Percentiles rank a stretch among this genome's conserved stretches.
phyloP scores from a whole-genome alignment of 768 basidiomycete species.

The Lactifluus piperatus region DNA sequence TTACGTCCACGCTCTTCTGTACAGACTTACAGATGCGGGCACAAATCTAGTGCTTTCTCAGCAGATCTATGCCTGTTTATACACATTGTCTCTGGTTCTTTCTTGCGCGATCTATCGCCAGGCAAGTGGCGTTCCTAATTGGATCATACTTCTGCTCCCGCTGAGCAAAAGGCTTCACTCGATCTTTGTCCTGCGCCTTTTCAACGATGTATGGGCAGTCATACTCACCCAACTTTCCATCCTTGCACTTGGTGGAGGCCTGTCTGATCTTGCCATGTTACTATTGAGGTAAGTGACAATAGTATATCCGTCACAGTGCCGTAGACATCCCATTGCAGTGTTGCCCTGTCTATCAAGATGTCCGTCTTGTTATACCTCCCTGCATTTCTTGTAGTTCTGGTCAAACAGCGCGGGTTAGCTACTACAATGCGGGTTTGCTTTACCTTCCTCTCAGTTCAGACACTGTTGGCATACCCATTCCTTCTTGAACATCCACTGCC shows the following conservation, averaged over 20 bases:
- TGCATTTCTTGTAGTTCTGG: conserved; percentile 72
- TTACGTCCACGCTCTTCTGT: conserved; percentile 66
- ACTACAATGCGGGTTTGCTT: conserved; percentile 43
- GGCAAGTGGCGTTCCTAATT: conserved; percentile 58
- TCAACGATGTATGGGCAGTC: conserved; percentile 91
- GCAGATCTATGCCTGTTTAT: conserved; percentile 68
- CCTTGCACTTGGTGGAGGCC: conserved; percentile 48
- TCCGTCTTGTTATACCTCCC: conserved; percentile 85
- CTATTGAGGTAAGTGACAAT: conserved; percentile 57
- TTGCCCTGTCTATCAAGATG: conserved; percentile 92
- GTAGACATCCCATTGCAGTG: conserved; percentile 33
- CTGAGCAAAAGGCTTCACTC: conserved; percentile 93
- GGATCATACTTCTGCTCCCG: conserved; percentile 60
- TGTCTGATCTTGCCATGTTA: conserved; percentile 54
- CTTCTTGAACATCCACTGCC: conserved; percentile 46
- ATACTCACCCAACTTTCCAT: conserved; percentile 59
- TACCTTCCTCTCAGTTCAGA: conserved; percentile 41
- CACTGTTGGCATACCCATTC: conserved; percentile 63
- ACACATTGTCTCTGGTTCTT: conserved; percentile 54
- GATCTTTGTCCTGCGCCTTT: conserved; percentile 82
- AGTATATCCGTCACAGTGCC: neutral
- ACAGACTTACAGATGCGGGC: conserved; percentile 54
- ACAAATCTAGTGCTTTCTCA: conserved; percentile 57
- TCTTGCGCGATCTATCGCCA: conserved; percentile 61
- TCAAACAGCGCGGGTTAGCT: conserved; percentile 60